Evolutionary conservation across 2,329 filamentous ascomycete species (phyloP), one percentile per base, ranked within the genome.

Genomic region (Penicillium sclerotiorum): DNA sequence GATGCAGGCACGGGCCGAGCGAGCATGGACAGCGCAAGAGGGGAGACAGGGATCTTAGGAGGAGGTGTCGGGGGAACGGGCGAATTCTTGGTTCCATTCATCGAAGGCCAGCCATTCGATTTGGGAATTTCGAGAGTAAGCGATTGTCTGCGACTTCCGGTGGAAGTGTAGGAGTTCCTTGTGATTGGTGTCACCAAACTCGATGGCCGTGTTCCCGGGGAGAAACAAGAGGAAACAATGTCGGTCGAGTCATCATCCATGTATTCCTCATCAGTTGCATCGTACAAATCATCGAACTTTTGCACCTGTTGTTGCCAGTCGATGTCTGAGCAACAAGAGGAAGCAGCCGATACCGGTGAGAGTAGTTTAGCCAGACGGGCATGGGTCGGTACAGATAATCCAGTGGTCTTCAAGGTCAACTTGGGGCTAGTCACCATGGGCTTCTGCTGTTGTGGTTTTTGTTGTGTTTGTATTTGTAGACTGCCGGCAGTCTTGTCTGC

Each of bases 271-370:
- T 95, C 90, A 13, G 89, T 91, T 35, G 90, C 81, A 70, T 94
- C 89, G 70, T 96, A 96, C 41, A 96, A 76, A 62, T 95, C 90
- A 70, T 95, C 89, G 62, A 93, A 93, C 57, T 90, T 86, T 80
- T 60, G 84, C 82, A 58, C 86, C 86, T 67, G 80, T 76, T 60
- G 78, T 73, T 75, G 81, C 87, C 61, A 77, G 76, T 88, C 87
- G 74, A 77, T 61, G 77, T 79, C 46, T 77, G 83, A 49, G 52
- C 67, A 67, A 21, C 43, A 45, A n/a, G 66, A 69, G 12, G 65
- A 71, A 2, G 60, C 57, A 3, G 67, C 64, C 7, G 69, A 71
- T 12, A 66, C 48, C 4, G 69, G 69, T 18, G 68, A 69, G 45
- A 67, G 57, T 18, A 69, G 36, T 21, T 64, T 63, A 32, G 60